These are phyloP conservation scores for Pyrenophora seminiperda DNA, from an alignment of 2,329 filamentous ascomycete genomes.

Conservation along the genomic window DNA sequence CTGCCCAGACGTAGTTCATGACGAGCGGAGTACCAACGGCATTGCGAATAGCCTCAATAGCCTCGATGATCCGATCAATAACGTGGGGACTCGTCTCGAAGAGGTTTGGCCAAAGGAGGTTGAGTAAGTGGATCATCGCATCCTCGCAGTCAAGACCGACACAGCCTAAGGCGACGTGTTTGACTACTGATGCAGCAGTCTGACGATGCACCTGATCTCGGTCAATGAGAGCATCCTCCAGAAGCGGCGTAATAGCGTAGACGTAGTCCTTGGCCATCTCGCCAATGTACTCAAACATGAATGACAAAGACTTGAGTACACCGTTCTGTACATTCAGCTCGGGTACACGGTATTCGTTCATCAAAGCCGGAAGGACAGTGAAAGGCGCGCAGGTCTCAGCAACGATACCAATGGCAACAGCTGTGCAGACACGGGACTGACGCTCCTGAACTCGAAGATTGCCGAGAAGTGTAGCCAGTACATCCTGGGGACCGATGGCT, in stretches of 20 bases:
- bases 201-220: slow-evolving; percentile 97
- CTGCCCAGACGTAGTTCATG: slow-evolving; percentile 98
- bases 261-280: slow-evolving; percentile 99
- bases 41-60: slow-evolving; percentile 93
- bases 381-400: slow-evolving; percentile 98
- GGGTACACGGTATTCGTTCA: slow-evolving; percentile 99
- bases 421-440: slow-evolving; percentile 97
- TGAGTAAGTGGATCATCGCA: slow-evolving; percentile 96
- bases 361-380: slow-evolving; percentile 95
- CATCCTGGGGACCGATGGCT: slow-evolving; percentile 96
- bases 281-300: slow-evolving; percentile 98
- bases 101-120: slow-evolving; percentile 93
- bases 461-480: slow-evolving; percentile 92
- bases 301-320: slow-evolving; percentile 94
- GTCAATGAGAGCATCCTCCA: slow-evolving; percentile 97
- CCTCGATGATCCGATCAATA: slow-evolving; percentile 96
- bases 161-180: slow-evolving; percentile 97
- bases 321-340: slow-evolving; percentile 99
- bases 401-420: slow-evolving; percentile 97
- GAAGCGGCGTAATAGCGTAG: slow-evolving; percentile 92
- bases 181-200: slow-evolving; percentile 94
- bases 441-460: slow-evolving; percentile 96
- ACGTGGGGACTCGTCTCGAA: slow-evolving; percentile 98
- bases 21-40: slow-evolving; percentile 89
- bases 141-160: slow-evolving; percentile 97